phyloP scores from a whole-genome alignment of 345 rosid genomes.

The Microcos paniculata region DNA sequence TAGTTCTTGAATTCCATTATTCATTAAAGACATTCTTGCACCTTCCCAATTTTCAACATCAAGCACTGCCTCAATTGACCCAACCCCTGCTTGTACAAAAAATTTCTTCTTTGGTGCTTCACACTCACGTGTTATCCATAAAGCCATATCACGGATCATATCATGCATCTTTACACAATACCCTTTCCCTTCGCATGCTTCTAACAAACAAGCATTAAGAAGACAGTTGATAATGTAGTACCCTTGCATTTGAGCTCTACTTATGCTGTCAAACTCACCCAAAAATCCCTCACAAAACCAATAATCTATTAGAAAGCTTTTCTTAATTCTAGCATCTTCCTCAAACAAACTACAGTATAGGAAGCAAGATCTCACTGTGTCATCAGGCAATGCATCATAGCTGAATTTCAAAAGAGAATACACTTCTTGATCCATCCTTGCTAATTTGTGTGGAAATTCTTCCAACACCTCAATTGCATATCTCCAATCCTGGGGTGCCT shows the following conservation, averaged over 20 bases:
- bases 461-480: slow-evolving; percentile 33
- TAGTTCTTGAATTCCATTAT: slow-evolving; percentile 2
- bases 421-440: too few species aligned
- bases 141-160: slow-evolving; percentile 21
- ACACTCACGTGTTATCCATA: slow-evolving; percentile 17
- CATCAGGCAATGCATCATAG: too few species aligned
- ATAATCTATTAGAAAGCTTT: slow-evolving; percentile 40
- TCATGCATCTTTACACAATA: slow-evolving; percentile 26
- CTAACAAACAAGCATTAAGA: slow-evolving; percentile 23
- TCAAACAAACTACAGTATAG: slow-evolving; percentile 46
- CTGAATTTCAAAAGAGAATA: too few species aligned
- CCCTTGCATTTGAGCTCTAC: slow-evolving; percentile 26
- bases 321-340: slow-evolving; percentile 38
- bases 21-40: slow-evolving; percentile 11
- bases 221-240: slow-evolving; percentile 32
- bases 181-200: slow-evolving; percentile 5
- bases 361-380: slow-evolving; percentile 10
- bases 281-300: slow-evolving; percentile 48
- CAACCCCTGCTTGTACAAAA: slow-evolving; percentile 18
- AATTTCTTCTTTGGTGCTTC: neutral
- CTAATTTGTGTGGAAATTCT: neutral
- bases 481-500: slow-evolving; percentile 47
- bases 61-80: slow-evolving; percentile 14
- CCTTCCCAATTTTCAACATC: slow-evolving; percentile 14
- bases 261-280: neutral